Evolutionary conservation across 345 rosid species (phyloP).

Genomic region (Gossypium rotundifolium): DNA sequence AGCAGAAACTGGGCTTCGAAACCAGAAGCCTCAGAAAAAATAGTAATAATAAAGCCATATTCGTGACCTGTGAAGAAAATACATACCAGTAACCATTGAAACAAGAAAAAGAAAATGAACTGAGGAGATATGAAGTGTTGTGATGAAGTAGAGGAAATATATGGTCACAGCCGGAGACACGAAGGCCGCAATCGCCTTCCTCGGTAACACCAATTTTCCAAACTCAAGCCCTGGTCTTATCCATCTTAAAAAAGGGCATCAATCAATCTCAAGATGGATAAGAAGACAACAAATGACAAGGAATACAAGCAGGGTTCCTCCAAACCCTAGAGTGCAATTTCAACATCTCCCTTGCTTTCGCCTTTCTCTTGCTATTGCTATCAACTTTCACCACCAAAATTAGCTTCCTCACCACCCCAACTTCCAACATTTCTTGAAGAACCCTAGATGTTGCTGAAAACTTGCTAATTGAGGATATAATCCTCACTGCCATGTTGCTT

Average conservation of each 20-base stretch:
- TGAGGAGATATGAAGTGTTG: constrained; percentile 45
- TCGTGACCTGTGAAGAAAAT: not conserved
- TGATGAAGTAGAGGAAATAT: constrained; percentile 31
- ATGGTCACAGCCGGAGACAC: too few species aligned
- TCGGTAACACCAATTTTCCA: too few species aligned
- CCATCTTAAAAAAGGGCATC: not conserved
- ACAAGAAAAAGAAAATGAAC: constrained; percentile 2
- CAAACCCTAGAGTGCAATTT: constrained; percentile 51
- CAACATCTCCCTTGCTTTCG: constrained; percentile 45
- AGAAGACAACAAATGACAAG: constrained; percentile 36
- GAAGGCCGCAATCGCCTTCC: too few species aligned
- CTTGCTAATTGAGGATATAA: constrained; percentile 36
- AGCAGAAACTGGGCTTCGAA: too few species aligned
- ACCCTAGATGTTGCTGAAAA: constrained; percentile 39
- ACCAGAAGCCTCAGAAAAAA: too few species aligned
- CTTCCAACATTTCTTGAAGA: constrained; percentile 53
- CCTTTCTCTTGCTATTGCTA: constrained; percentile 32
- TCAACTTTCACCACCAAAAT: constrained; percentile 48
- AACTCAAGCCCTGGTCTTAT: too few species aligned
- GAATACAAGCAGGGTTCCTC: constrained; percentile 45
- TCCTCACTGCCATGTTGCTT: constrained; percentile 44
- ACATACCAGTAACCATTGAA: not conserved
- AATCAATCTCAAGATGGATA: constrained; percentile 30
- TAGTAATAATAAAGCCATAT: too few species aligned
- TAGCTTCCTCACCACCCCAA: constrained; percentile 53